Percentiles rank a stretch among this genome's conserved stretches.
phyloP scores from a whole-genome alignment of 2,329 filamentous ascomycete species.

The Fusarium anthophilum region DNA sequence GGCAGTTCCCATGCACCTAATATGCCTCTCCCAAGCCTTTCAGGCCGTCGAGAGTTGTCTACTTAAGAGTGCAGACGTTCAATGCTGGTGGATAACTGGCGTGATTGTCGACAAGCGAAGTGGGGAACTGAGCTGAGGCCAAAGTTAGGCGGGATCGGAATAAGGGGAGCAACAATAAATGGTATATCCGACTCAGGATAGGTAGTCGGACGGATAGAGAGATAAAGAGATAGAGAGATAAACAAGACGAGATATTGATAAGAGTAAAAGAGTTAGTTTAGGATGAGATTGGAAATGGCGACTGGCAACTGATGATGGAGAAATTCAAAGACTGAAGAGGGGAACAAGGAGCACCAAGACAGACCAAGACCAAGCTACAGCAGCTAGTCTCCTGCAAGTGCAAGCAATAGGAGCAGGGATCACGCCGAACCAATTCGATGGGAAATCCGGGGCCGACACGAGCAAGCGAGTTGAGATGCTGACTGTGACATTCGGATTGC shows the following conservation, averaged over 20 bases:
- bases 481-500: slow-evolving; percentile 18
- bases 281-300: not conserved
- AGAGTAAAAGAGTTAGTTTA: not conserved
- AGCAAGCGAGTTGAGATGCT: not conserved
- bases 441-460: slow-evolving; percentile 42
- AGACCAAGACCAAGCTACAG: slow-evolving; percentile 16
- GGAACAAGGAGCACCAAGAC: slow-evolving; percentile 13
- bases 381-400: slow-evolving; percentile 26
- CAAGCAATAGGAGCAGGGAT: slow-evolving; percentile 31
- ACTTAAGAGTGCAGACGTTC: slow-evolving; percentile 1
- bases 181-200: not conserved
- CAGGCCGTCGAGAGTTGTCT: not conserved
- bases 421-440: slow-evolving; percentile 43
- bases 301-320: not conserved
- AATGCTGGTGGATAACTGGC: slow-evolving; percentile 18
- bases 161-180: slow-evolving; percentile 6
- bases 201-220: not conserved
- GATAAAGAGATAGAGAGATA: not conserved
- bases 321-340: slow-evolving; percentile 18
- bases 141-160: slow-evolving; percentile 9
- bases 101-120: slow-evolving; percentile 33
- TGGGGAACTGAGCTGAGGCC: slow-evolving; percentile 25
- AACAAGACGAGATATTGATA: not conserved
- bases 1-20: not conserved
- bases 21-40: not conserved